A percentile compares a stretch with the other conserved stretches of the same genome.
phyloP scores from a whole-genome alignment of 2,329 filamentous ascomycete species.

The Exophiala xenobiotica region DNA sequence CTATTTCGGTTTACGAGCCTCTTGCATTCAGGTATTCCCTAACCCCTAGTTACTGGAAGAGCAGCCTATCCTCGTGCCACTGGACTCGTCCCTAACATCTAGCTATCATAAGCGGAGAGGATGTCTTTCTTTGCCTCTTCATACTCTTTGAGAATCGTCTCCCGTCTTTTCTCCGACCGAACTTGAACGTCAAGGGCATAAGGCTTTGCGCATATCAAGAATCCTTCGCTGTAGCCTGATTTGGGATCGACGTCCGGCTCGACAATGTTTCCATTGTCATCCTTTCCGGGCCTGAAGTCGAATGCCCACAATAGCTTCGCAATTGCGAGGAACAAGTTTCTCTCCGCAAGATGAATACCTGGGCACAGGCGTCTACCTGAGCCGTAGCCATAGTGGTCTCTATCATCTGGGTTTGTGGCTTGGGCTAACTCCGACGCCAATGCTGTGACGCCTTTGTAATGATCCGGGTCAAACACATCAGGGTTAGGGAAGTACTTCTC shows the following conservation, averaged over 20 bases:
- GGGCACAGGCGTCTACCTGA: neutral
- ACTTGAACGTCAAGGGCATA: slow-evolving; percentile 36
- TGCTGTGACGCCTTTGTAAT: slow-evolving; percentile 37
- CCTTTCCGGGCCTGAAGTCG: slow-evolving; percentile 30
- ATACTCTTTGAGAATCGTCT: slow-evolving; percentile 37
- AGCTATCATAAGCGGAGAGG: slow-evolving; percentile 27
- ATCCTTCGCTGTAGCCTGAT: slow-evolving; percentile 39
- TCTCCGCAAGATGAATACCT: slow-evolving; percentile 36
- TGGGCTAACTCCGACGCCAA: slow-evolving; percentile 39
- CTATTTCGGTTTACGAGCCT: neutral
- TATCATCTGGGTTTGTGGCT: slow-evolving; percentile 31
- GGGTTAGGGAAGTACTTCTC: slow-evolving; percentile 39
- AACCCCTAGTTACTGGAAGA: too few relatives aligned
- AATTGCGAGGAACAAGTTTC: slow-evolving; percentile 33
- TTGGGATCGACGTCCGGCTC: slow-evolving; percentile 40
- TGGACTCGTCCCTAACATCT: too few relatives aligned
- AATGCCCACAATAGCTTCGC: slow-evolving; percentile 37
- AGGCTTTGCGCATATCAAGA: slow-evolving; percentile 36
- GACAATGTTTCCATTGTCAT: slow-evolving; percentile 25
- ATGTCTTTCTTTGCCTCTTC: slow-evolving; percentile 32
- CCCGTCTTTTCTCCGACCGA: slow-evolving; percentile 33
- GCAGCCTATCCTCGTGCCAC: too few relatives aligned
- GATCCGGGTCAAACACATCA: slow-evolving; percentile 41
- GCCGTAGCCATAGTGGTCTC: slow-evolving; percentile 32
- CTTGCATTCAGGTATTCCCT: too few relatives aligned